Evolutionary conservation across 306 rosid species (phyloP), one percentile per base, ranked within the genome.

Genomic region (Leucaena leucocephala): DNA sequence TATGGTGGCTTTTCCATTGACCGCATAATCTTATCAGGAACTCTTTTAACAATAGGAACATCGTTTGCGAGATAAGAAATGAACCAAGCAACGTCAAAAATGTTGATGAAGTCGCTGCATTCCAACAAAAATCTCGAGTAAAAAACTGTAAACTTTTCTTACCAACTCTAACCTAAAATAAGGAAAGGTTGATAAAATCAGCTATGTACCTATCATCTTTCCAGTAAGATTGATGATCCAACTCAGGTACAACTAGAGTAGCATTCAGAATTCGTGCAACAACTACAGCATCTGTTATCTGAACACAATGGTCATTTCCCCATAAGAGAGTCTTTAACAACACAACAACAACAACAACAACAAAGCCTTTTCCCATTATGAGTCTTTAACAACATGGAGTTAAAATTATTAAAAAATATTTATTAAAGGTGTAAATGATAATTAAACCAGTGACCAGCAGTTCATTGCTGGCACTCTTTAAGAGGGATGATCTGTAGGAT

Each of bases 1-100:
- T 96, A 96, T 55, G 99, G 99, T 66, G 99, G 99, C 84, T 96
- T 96, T 12, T 96, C 99, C 99, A 96, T 93, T 71, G 92, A 85
- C 54, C 96, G 90, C 99, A 96, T 96, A 52, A 91, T 73, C 83
- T 93, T 93, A 80, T 90, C 90, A 48, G 99, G 98, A 84, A 93
- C 98, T 89, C 96, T 93, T 81, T 89, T 92, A 65, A 96, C 86
- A 63, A 96, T 88, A 44, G 96, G 79, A 76, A 96, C 88, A 72
- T 96, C 99, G 82, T 91, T 91, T 72, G 96, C 88, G 21, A 96
- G 98, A 75, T 87, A 90, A 76, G 94, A 89, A 64, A 93, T 90
- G 88, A 96, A 96, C 98, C 97, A 88, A 65, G 87, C 82, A 76
- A 91, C 91, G 83, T 96, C 92, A n/a, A 96, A 96, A 84, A 96